phyloP scores from a whole-genome alignment of 2,329 filamentous ascomycete genomes.

The Coniochaeta sp. region DNA sequence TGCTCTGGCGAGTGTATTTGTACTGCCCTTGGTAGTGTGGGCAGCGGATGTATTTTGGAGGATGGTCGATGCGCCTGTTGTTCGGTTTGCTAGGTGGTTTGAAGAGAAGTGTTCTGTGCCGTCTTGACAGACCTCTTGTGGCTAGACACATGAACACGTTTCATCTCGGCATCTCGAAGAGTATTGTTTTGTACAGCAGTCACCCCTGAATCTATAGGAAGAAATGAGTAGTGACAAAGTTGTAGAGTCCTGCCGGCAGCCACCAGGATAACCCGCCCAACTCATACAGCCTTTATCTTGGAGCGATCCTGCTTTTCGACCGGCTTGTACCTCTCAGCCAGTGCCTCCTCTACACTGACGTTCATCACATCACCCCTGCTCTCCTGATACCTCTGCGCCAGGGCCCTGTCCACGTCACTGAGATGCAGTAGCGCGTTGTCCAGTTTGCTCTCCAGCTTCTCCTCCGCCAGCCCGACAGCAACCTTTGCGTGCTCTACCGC shows the following conservation, averaged over 20 bases:
- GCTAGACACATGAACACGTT: not conserved
- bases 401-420: constrained; percentile 39
- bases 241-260: too few relatives aligned
- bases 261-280: not conserved
- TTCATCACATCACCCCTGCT: constrained; percentile 29
- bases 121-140: not conserved
- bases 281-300: constrained; percentile 10
- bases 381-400: constrained; percentile 41
- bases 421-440: constrained; percentile 17
- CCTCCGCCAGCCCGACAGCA: constrained; percentile 25
- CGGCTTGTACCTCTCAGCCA: constrained; percentile 48
- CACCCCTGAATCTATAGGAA: not conserved
- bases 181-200: not conserved
- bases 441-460: constrained; percentile 21
- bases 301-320: constrained; percentile 38
- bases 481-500: constrained; percentile 29
- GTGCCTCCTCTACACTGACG: constrained; percentile 44
- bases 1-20: constrained; percentile 35
- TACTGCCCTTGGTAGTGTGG: constrained; percentile 45
- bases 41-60: constrained; percentile 50
- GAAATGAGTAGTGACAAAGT: not conserved
- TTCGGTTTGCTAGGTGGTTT: constrained; percentile 49
- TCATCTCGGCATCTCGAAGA: not conserved
- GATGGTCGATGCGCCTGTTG: constrained; percentile 46
- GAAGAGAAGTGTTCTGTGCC: constrained; percentile 33